phyloP scores from a whole-genome alignment of 208 protist species.

The Trypanosoma cruzi region DNA sequence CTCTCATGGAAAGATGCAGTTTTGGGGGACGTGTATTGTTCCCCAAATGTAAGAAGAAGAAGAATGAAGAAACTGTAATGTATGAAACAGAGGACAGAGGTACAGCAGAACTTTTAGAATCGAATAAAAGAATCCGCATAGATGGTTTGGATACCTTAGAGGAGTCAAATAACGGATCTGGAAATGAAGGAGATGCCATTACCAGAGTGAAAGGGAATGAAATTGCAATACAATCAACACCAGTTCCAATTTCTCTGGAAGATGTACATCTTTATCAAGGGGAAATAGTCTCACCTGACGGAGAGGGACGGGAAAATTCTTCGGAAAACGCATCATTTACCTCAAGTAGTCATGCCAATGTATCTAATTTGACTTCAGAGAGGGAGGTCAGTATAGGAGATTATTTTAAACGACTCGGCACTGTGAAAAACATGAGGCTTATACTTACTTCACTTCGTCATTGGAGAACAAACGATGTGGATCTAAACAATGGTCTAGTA shows the following conservation, averaged over 20 bases:
- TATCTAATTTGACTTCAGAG: constrained; percentile 67
- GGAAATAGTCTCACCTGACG: neutral
- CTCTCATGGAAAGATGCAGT: constrained; percentile 87
- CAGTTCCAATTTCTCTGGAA: neutral
- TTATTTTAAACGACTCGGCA: constrained; percentile 70
- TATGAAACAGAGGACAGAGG: constrained; percentile 36
- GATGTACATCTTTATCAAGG: neutral
- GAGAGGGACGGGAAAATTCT: constrained; percentile 11
- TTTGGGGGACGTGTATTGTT: constrained; percentile 76
- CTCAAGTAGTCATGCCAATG: constrained; percentile 36
- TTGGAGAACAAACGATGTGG: constrained; percentile 78
- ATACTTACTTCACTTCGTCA: constrained; percentile 68
- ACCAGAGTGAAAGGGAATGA: neutral
- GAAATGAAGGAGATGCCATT: constrained; percentile 5
- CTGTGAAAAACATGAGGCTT: constrained; percentile 64
- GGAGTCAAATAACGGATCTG: constrained; percentile 20
- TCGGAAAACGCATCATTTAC: constrained; percentile 29
- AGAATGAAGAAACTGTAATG: constrained; percentile 25
- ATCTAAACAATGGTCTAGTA: constrained; percentile 79
- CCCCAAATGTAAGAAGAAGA: constrained; percentile 49
- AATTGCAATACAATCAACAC: neutral
- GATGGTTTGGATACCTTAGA: constrained; percentile 47
- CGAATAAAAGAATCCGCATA: constrained; percentile 11
- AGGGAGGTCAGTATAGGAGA: constrained; percentile 70
- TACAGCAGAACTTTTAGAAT: constrained; percentile 11